phyloP scores from a whole-genome alignment of 352 stramenopile species.

The Pythium pectinolyticum region DNA sequence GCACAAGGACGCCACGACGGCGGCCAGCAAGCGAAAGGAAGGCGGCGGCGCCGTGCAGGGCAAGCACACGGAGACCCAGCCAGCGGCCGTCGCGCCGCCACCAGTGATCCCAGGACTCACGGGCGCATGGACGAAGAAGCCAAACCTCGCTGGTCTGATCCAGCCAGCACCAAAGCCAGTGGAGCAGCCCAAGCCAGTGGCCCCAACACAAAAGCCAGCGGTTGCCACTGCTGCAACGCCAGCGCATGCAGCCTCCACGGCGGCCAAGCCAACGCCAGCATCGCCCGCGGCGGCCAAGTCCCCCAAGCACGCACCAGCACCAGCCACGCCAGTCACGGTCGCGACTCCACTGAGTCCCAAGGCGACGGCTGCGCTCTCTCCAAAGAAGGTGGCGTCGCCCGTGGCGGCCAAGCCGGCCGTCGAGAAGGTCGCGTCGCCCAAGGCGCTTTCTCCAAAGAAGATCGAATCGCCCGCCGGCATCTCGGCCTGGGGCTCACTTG shows the following conservation, averaged over 20 bases:
- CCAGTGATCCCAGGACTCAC: slow-evolving; percentile 32
- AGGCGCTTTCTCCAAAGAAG: slow-evolving; percentile 30
- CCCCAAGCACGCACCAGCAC: background rate
- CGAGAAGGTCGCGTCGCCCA: slow-evolving; percentile 27
- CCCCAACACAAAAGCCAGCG: slow-evolving; percentile 11
- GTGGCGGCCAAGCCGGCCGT: slow-evolving; percentile 19
- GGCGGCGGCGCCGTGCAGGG: slow-evolving; percentile 30
- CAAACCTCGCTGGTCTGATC: slow-evolving; percentile 25
- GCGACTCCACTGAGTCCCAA: slow-evolving; percentile 14
- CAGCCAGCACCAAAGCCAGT: slow-evolving; percentile 19
- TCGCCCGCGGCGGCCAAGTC: slow-evolving; percentile 3
- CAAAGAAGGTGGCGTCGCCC: slow-evolving; percentile 25
- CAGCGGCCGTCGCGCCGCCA: slow-evolving; percentile 27
- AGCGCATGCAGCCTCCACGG: background rate
- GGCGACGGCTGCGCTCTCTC: slow-evolving; percentile 9
- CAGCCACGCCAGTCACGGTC: background rate
- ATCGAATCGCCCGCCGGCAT: slow-evolving; percentile 53
- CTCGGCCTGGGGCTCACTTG: slow-evolving; percentile 62
- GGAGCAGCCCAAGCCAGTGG: slow-evolving; percentile 23
- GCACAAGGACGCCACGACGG: slow-evolving; percentile 20
- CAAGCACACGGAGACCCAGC: slow-evolving; percentile 40
- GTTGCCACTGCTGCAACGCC: background rate
- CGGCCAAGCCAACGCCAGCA: slow-evolving; percentile 1
- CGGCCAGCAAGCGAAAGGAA: slow-evolving; percentile 39
- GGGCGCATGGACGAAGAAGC: slow-evolving; percentile 35